Evolutionary conservation across 1,139 yeast species (phyloP), one percentile per base, ranked within the genome.

Genomic region (Candida tetrigidarum): DNA sequence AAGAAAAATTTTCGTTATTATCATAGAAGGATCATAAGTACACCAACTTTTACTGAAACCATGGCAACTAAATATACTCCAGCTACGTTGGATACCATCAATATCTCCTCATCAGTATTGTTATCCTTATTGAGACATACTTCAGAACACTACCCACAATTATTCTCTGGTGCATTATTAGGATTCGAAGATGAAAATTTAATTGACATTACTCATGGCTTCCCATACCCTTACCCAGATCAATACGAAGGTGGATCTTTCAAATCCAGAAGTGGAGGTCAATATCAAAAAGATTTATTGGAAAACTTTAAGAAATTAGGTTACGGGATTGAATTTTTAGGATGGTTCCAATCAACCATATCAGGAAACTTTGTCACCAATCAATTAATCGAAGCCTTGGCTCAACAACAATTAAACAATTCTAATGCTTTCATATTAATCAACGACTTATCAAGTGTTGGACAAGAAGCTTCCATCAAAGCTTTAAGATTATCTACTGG

Each of bases 321-420:
- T 41, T 76, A 81, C 50, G 95, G 92, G 40, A 76, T 83, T 42
- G 89, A 84, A 62, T 78, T 84, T 53, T 81, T 85, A 54, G 97
- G 97, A 29, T 90, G 92, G 92, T 90, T 86, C 68, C 82, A 87
- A 60, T 76, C 87, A 41, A 77, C 91, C 28, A 62, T 76, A 44
- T 78, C 86, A 37, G 96, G 96, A 42, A 81, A 80, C 60, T 84
- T 83, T 61, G 80, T 84, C 56, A 83, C 84, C 50, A 81, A 81
- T 49, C 78, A 80, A 50, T 72, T 84, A 48, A 76, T 86, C 38
- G 96, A 86, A 55, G 77, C 84, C 37, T 73, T 88, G 67, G 80
- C 83, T 43, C 78, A 79, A 51, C 84, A 81, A 63, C 92, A 86
- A 71, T 68, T 78, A 54, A 67, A 69, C 53, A 82, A 84, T 63